These are phyloP conservation scores for Aureobasidium sp. DNA, from an alignment of 2,329 filamentous ascomycete species.

Conservation along the genomic window DNA sequence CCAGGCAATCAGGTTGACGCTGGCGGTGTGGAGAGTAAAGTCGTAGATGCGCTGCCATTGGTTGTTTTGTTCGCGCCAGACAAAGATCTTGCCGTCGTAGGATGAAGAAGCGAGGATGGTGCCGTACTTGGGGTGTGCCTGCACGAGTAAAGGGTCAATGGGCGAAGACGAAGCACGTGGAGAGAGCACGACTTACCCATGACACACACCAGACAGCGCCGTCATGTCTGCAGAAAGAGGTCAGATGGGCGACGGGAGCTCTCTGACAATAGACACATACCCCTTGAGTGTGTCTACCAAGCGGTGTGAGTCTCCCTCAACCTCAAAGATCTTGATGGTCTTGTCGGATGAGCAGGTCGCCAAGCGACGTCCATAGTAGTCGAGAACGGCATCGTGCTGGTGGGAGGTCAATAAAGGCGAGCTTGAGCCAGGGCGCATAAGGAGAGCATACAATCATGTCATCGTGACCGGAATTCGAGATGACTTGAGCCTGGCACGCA, in stretches of 20 bases:
- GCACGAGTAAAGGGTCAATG: slow-evolving; percentile 9
- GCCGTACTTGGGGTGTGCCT: slow-evolving; percentile 94
- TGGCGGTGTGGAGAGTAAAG: slow-evolving; percentile 87
- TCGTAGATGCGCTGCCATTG: slow-evolving; percentile 76
- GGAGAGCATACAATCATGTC: slow-evolving; percentile 89
- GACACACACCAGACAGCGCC: slow-evolving; percentile 96
- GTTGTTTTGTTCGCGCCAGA: slow-evolving; percentile 79
- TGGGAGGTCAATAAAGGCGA: slow-evolving; percentile 18
- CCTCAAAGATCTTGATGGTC: slow-evolving; percentile 98
- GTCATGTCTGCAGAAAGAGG: slow-evolving; percentile 62
- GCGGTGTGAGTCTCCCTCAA: slow-evolving; percentile 86
- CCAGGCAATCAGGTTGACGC: slow-evolving; percentile 95
- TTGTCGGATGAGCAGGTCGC: slow-evolving; percentile 97
- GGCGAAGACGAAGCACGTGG: background rate
- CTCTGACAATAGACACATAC: slow-evolving; percentile 43
- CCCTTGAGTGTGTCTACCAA: slow-evolving; percentile 91
- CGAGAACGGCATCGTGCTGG: slow-evolving; percentile 94
- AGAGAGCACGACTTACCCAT: slow-evolving; percentile 52
- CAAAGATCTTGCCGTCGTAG: slow-evolving; percentile 96
- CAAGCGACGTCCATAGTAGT: slow-evolving; percentile 94
- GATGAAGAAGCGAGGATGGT: slow-evolving; percentile 93
- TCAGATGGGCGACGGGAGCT: background rate
- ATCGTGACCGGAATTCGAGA: slow-evolving; percentile 85
- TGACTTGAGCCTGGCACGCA: slow-evolving; percentile 60
- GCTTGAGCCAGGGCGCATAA: background rate